phyloP scores from a whole-genome alignment of 768 basidiomycete genomes.

The Leucosporidium scottii region DNA sequence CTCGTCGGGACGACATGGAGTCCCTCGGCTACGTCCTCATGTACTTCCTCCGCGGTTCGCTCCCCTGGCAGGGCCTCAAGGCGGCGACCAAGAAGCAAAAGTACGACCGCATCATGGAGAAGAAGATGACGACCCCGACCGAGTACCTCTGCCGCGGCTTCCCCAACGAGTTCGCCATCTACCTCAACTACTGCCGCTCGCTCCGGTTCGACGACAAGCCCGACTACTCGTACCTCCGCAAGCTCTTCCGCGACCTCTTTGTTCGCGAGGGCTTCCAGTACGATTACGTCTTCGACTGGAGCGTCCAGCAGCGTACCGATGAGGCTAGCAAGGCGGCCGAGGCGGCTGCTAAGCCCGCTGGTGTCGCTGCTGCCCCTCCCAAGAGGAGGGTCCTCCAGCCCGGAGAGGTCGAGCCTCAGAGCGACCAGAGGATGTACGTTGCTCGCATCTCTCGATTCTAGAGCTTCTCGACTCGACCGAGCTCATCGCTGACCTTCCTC shows the following conservation, averaged over 20 bases:
- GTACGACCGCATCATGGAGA: constrained; percentile 99
- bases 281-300: constrained; percentile 98
- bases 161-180: constrained; percentile 98
- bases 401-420: constrained; percentile 26
- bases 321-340: constrained; percentile 19
- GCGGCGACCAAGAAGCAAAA: constrained; percentile 99
- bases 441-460: background rate
- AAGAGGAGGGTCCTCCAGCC: constrained; percentile 27
- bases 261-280: constrained; percentile 79
- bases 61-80: constrained; percentile 99
- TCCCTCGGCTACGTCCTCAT: constrained; percentile 98
- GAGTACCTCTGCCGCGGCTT: constrained; percentile 98
- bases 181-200: constrained; percentile 97
- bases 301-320: constrained; percentile 55
- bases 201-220: constrained; percentile 99
- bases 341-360: background rate
- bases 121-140: constrained; percentile 98
- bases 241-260: constrained; percentile 72
- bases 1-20: constrained; percentile 94
- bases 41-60: constrained; percentile 98
- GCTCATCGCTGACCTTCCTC: background rate
- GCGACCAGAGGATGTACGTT: constrained; percentile 28
- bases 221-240: constrained; percentile 98
- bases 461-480: background rate
- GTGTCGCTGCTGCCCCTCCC: constrained; percentile 5